Percentiles rank a stretch among this genome's conserved stretches.
phyloP scores from a whole-genome alignment of 257 asterid genomes.

The Capsicum baccatum region DNA sequence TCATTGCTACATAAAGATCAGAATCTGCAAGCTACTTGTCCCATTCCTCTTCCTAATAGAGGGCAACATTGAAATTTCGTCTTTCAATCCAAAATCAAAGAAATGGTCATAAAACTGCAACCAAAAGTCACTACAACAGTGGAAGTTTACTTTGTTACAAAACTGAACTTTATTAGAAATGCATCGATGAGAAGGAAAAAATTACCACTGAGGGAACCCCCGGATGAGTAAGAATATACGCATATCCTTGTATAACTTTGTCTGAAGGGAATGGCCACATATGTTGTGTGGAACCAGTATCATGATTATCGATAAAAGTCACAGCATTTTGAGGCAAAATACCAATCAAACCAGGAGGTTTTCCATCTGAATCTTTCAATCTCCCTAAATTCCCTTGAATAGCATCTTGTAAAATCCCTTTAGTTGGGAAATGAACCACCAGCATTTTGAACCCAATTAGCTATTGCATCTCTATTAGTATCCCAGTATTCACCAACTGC shows the following conservation, averaged over 20 bases:
- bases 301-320: conserved; percentile 87
- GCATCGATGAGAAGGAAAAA: not conserved
- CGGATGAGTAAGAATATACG: conserved; percentile 86
- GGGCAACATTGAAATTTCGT: conserved; percentile 52
- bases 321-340: conserved; percentile 68
- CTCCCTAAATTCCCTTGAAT: conserved; percentile 76
- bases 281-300: conserved; percentile 74
- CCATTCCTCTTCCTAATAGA: conserved; percentile 61
- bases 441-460: conserved; percentile 48
- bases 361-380: conserved; percentile 64
- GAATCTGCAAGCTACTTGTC: conserved; percentile 65
- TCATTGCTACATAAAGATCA: conserved; percentile 74
- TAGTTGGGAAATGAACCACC: conserved; percentile 78
- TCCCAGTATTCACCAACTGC: conserved; percentile 89
- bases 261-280: conserved; percentile 79
- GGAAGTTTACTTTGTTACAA: not conserved
- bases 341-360: conserved; percentile 82
- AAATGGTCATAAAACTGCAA: conserved; percentile 82
- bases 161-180: not conserved
- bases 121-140: not conserved
- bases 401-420: conserved; percentile 80
- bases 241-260: conserved; percentile 75
- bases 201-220: conserved; percentile 71
- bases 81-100: conserved; percentile 76
- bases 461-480: conserved; percentile 54